Evolutionary conservation across 345 rosid genomes (phyloP), one percentile per base, ranked within the genome.

Genomic region (Boechera stricta): DNA sequence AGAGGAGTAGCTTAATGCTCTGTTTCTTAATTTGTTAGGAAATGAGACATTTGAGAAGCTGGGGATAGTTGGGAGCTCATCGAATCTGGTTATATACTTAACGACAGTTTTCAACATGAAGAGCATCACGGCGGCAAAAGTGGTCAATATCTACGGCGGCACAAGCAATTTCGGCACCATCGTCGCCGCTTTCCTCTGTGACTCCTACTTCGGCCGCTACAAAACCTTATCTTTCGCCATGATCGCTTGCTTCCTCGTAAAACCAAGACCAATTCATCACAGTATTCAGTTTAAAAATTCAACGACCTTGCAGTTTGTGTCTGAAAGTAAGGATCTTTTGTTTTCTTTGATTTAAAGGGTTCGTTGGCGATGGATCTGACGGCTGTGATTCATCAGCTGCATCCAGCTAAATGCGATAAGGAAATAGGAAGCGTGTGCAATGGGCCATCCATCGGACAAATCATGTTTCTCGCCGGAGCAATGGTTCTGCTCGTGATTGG

Each of bases 181-280:
- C 48, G 3, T 80, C 0, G 96, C 92, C 5, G 96, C 92, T 10
- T 90, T 87, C 73, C 84, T 88, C 47, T 82, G 83, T 36, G 92
- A 90, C 70, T 80, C 96, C 35, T 90, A 86, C 81, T 87, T 90
- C n/a, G 92, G 96, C 75, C 86, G 89, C 65, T 90, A 85, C 79
- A 84, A 82, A 57, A 86, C 91, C 6, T 80, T 90, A 16, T 87
- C 85, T 24, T 78, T 88, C 21, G 90, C 93, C 67, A 84, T 85
- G 48, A 33, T 88, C 5, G 77, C 93, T 47, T 86, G 91, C 41
- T 84, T 86, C 74, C 80, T 90, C 83, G 96, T 88, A 84, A 59
- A 33, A 1, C 2, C n/a, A 44, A 53, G 15, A 31, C 70, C 56
- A 61, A 11, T 7, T 36, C 52, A n/a, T 32, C 45, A 53, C 55